Base-by-base conservation (phyloP, 78 protist genomes). In the Dictyostelium brefeldianum region DNA sequence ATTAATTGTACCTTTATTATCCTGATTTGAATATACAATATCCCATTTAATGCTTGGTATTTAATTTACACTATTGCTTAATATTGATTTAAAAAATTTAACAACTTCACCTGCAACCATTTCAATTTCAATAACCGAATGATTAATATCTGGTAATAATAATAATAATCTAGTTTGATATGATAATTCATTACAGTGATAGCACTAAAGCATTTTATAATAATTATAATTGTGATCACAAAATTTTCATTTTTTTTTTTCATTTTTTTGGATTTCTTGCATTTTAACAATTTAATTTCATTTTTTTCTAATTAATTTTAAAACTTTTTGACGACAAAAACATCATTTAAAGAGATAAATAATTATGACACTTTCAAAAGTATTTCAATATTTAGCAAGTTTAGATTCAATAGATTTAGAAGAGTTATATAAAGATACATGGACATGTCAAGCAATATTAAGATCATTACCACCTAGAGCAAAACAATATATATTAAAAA, bases 201-300 rank as follows among this genome's bases (percentile, higher is more conserved):
- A n/a, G n/a, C n/a, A n/a, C n/a, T n/a, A n/a, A n/a, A n/a, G n/a
- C n/a, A n/a, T n/a, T n/a, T n/a, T n/a, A n/a, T n/a, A n/a, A n/a
- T n/a, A n/a, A n/a, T n/a, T n/a, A n/a, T n/a, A n/a, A n/a, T n/a
- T n/a, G n/a, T n/a, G n/a, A n/a, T n/a, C n/a, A n/a, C n/a, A n/a
- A n/a, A 36, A 36, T 36, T 36, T 36, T 36, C 2, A 36, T 36
- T 36, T 36, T 36, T 36, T 36, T 36, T 36, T 36, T 36, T 36
- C 2, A 3, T 36, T 36, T 36, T 36, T 36, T 36, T n/a, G n/a
- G n/a, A n/a, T n/a, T n/a, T n/a, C n/a, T n/a, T n/a, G n/a, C n/a
- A 27, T 95, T 99, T 50, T 48, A 77, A 48, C 47, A 75, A 57
- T 53, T 83, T 73, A 81, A 80, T n/a, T 80, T 77, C 29, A 83